A percentile compares a stretch with the other conserved stretches of the same genome.
Conservation (phyloP, 805 yeast species). For the Cyberlindnera japonica region DNA sequence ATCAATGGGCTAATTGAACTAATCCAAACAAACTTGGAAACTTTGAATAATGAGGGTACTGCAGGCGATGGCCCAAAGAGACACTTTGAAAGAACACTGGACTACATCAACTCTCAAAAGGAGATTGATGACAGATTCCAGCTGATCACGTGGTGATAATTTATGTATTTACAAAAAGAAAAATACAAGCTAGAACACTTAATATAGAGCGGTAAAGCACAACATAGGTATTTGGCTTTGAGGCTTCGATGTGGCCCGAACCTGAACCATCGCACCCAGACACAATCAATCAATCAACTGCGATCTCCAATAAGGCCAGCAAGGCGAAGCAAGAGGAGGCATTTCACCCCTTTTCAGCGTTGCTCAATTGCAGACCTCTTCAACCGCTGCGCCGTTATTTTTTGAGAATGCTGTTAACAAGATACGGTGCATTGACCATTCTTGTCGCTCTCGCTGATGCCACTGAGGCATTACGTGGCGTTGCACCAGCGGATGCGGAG, state of each 20-base stretch:
- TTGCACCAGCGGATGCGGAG: conserved; percentile 28
- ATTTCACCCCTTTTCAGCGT: too few relatives aligned
- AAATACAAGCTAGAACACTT: too few relatives aligned
- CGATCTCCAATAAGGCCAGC: neutral
- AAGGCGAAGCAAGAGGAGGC: neutral
- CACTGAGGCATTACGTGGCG: conserved; percentile 3
- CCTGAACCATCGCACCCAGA: neutral
- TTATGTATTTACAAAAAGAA: too few relatives aligned
- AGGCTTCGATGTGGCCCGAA: too few relatives aligned
- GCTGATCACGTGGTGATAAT: conserved; percentile 36
- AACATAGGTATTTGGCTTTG: too few relatives aligned
- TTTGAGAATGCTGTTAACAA: conserved; percentile 3
- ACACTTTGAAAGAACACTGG: conserved; percentile 70
- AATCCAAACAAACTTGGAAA: conserved; percentile 57
- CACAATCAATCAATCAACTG: neutral
- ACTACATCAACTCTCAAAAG: conserved; percentile 65
- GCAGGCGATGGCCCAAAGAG: conserved; percentile 27
- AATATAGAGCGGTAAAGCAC: too few relatives aligned
- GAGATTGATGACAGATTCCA: conserved; percentile 66
- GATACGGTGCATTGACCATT: conserved; percentile 4
- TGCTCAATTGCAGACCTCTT: too few relatives aligned
- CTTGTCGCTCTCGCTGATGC: conserved; percentile 2
- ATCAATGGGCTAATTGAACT: conserved; percentile 85
- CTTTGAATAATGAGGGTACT: conserved; percentile 17
- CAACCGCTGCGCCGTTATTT: too few relatives aligned